Conservation (phyloP, 345 rosid species). For the Salix brachista region DNA sequence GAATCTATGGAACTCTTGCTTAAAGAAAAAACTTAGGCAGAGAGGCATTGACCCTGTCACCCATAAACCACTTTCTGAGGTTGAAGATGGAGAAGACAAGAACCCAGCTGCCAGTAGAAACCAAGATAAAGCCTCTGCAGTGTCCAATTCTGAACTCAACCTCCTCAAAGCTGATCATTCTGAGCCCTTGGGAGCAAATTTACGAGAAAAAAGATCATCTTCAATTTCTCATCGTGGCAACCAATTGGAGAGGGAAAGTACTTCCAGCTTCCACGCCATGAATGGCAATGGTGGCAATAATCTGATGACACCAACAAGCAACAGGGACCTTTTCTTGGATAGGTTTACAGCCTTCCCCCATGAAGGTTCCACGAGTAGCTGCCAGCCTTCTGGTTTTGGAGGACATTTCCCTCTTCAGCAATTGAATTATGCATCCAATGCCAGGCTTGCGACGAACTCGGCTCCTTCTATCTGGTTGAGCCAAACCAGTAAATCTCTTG, state of each 20-base stretch:
- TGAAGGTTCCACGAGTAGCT: slow-evolving; percentile 27
- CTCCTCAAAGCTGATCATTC: slow-evolving; percentile 24
- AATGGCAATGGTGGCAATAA: slow-evolving; percentile 21
- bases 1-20: slow-evolving; percentile 35
- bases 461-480: slow-evolving; percentile 35
- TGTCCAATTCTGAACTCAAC: slow-evolving; percentile 22
- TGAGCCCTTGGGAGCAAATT: not conserved
- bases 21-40: slow-evolving; percentile 33
- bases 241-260: slow-evolving; percentile 38
- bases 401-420: slow-evolving; percentile 39
- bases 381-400: slow-evolving; percentile 28
- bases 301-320: slow-evolving; percentile 17
- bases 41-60: slow-evolving; percentile 36
- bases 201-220: slow-evolving; percentile 16
- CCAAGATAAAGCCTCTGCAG: slow-evolving; percentile 15
- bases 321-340: slow-evolving; percentile 33
- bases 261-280: slow-evolving; percentile 38
- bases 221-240: slow-evolving; percentile 27
- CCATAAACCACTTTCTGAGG: slow-evolving; percentile 38
- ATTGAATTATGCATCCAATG: slow-evolving; percentile 33
- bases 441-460: slow-evolving; percentile 29
- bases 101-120: slow-evolving; percentile 22
- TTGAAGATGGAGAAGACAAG: slow-evolving; percentile 48
- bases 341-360: slow-evolving; percentile 33
- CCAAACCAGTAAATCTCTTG: slow-evolving; percentile 31